Percentiles rank a stretch among this genome's conserved stretches.
Evolutionary conservation across 208 protist genomes (phyloP).

Genomic region (Trypanosoma congolense): DNA sequence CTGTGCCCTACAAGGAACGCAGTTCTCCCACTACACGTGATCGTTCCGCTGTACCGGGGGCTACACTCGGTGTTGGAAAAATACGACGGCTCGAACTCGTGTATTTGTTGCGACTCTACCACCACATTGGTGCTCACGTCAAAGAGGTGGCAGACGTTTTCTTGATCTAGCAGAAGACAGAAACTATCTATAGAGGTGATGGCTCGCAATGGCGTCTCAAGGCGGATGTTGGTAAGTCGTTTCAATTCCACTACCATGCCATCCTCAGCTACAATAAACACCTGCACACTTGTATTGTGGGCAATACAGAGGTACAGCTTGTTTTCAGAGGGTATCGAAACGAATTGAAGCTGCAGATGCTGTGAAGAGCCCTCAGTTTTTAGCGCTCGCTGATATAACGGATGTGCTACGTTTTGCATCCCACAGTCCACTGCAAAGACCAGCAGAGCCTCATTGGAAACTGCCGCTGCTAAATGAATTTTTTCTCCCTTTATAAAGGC

Average conservation of each 20-base stretch:
- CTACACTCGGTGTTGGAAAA: conserved; percentile 30
- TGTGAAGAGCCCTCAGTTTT: conserved; percentile 21
- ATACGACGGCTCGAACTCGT: conserved; percentile 30
- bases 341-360: conserved; percentile 47
- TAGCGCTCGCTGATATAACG: conserved; percentile 31
- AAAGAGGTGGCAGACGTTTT: conserved; percentile 36
- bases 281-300: conserved; percentile 52
- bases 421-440: conserved; percentile 40
- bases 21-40: conserved; percentile 25
- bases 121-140: conserved; percentile 49
- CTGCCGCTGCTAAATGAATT: conserved; percentile 39
- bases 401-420: conserved; percentile 19
- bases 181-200: conserved; percentile 35
- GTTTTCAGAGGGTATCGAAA: conserved; percentile 21
- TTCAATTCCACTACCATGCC: conserved; percentile 27
- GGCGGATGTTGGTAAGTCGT: conserved; percentile 23
- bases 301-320: conserved; percentile 44
- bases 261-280: conserved; percentile 35
- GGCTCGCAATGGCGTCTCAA: conserved; percentile 33
- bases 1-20: conserved; percentile 36
- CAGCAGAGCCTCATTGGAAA: conserved; percentile 36
- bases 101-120: conserved; percentile 40
- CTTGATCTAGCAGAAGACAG: conserved; percentile 45
- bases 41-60: conserved; percentile 30
- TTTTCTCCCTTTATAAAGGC: conserved; percentile 21